Conservation (phyloP, 2,329 filamentous ascomycete species). For the Talaromyces funiculosus region DNA sequence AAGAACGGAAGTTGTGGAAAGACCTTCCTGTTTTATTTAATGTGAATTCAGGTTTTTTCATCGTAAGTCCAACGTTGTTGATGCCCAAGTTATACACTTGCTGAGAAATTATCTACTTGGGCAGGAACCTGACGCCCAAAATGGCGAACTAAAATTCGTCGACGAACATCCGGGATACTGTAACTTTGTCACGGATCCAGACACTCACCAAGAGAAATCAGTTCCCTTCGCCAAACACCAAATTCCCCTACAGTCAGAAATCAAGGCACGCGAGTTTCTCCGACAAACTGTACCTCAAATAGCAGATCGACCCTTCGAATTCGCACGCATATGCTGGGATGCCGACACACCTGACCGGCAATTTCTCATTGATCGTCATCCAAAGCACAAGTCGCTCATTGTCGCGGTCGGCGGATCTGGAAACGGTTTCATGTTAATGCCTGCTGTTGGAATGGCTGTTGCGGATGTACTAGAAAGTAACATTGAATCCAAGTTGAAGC, state of each 20-base stretch:
- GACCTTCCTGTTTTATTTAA: constrained; percentile 49
- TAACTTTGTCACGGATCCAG: constrained; percentile 35
- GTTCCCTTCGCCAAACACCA: constrained; percentile 41
- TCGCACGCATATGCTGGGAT: constrained; percentile 53
- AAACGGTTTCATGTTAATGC: constrained; percentile 49
- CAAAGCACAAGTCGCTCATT: constrained; percentile 37
- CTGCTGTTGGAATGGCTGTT: constrained; percentile 46
- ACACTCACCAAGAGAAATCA: constrained; percentile 24
- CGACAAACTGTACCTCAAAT: constrained; percentile 50
- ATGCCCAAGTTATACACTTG: background rate
- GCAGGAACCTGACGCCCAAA: constrained; percentile 37
- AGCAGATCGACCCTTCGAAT: constrained; percentile 44
- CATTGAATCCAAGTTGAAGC: constrained; percentile 38
- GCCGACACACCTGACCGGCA: constrained; percentile 51
- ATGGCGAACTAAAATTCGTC: constrained; percentile 34
- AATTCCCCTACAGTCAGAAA: constrained; percentile 43
- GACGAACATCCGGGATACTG: constrained; percentile 55
- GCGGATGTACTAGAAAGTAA: constrained; percentile 43
- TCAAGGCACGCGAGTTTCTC: constrained; percentile 45
- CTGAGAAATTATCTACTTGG: background rate
- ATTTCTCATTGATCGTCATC: constrained; percentile 50
- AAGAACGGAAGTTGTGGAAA: constrained; percentile 43
- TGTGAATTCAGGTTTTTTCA: constrained; percentile 46
- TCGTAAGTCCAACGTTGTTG: constrained; percentile 17
- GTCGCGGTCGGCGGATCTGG: constrained; percentile 48